Evolutionary conservation across 768 basidiomycete species (phyloP), one percentile per base, ranked within the genome.

Genomic region (Trametopsis cervina): DNA sequence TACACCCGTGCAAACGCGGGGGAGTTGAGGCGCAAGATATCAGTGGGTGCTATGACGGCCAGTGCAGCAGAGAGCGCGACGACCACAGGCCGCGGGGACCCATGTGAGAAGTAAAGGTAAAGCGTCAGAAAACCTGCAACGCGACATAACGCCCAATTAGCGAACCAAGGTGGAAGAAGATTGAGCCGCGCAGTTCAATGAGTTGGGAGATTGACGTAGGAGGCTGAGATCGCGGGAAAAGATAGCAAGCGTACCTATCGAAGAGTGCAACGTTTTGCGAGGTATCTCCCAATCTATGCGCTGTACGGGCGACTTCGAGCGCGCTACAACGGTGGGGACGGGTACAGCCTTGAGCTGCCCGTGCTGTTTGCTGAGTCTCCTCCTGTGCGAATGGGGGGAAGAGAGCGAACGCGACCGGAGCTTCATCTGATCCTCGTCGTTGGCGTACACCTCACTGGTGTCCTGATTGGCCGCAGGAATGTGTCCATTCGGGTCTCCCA

Each of bases 281-380:
- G 93, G 93, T 42, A 96, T 83, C 66, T 96, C 93, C 83, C 85
- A 92, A 66, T 93, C 86, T 24, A 88, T 57, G 6, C 53, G 51
- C 6, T 42, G 43, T 3, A 43, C 48, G 39, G 29, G 15, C 17
- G 23, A 13, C 22, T 42, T 41, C 2, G 38, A 25, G 4, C 25
- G 33, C 17, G 43, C 37, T 25, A 23, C 39, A 22, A 27, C 13
- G 12, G 15, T 7, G 9, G 29, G 29, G 9, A 33, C 29, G 15
- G 29, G 7, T 15, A 7, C 9, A 7, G 7, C 9, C 29, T 33
- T 33, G 15, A 7, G 7, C 7, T 33, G 7, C 29, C 29, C 29
- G n/a, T n/a, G n/a, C n/a, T n/a, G n/a, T n/a, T n/a, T n/a, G n/a
- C n/a, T n/a, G n/a, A n/a, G n/a, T 33, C 15, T 33, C 29, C 29